A percentile compares a stretch with the other conserved stretches of the same genome.
phyloP scores from a whole-genome alignment of 2,329 filamentous ascomycete genomes.

The Xylariaceae sp. region DNA sequence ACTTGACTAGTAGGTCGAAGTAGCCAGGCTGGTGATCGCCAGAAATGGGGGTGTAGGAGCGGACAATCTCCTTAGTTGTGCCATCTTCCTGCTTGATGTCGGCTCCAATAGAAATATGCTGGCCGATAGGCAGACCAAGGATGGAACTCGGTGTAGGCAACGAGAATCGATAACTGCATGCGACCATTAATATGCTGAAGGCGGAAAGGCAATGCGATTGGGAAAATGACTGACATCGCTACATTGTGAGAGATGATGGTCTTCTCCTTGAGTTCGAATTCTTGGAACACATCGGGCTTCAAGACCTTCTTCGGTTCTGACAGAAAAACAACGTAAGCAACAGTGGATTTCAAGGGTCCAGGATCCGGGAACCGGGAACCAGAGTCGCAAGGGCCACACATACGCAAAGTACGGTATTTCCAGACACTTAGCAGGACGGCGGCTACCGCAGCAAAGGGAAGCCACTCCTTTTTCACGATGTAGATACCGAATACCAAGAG shows the following conservation, averaged over 20 bases:
- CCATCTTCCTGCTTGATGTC: conserved; percentile 63
- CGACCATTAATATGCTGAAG: conserved; percentile 4
- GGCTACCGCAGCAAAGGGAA: conserved; percentile 62
- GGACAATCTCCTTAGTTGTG: conserved; percentile 74
- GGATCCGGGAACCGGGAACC: too few species aligned
- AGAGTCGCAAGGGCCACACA: conserved; percentile 35
- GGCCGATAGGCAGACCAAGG: conserved; percentile 93
- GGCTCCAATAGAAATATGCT: conserved; percentile 95
- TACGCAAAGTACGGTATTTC: conserved; percentile 69
- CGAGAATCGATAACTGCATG: conserved; percentile 78
- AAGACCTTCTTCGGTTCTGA: conserved; percentile 74
- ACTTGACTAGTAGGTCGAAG: conserved; percentile 97
- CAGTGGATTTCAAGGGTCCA: conserved; percentile 1
- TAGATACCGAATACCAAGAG: conserved; percentile 70
- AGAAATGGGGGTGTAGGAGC: conserved; percentile 88
- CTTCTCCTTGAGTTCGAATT: conserved; percentile 92
- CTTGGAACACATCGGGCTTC: conserved; percentile 81
- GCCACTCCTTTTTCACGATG: conserved; percentile 74
- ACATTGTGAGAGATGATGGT: conserved; percentile 96
- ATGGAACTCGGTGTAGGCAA: conserved; percentile 74
- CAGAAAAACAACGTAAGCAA: conserved; percentile 13
- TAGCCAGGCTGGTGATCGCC: conserved; percentile 84
- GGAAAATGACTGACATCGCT: conserved; percentile 63
- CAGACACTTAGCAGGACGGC: conserved; percentile 61
- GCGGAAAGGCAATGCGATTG: background rate